A percentile compares a stretch with the other conserved stretches of the same genome.
phyloP scores from a whole-genome alignment of 1,284 basidiomycete species.

The Trametes sp. region DNA sequence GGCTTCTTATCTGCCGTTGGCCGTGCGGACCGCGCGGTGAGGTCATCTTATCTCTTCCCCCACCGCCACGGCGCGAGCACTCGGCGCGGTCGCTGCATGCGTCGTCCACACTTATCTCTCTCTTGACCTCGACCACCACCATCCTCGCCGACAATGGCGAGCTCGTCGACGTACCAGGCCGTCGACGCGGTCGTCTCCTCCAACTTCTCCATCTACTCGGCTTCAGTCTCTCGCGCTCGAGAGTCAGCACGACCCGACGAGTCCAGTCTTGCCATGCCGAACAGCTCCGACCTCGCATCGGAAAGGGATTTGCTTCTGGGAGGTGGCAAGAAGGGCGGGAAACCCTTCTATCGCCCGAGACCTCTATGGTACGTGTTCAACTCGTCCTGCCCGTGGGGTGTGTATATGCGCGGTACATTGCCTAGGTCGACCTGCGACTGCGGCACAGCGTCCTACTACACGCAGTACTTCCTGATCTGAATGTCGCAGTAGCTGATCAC shows the following conservation, averaged over 20 bases:
- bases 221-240: conserved; percentile 36
- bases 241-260: conserved; percentile 9
- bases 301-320: conserved; percentile 46
- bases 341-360: conserved; percentile 71
- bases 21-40: conserved; percentile 18
- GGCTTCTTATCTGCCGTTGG: conserved; percentile 4
- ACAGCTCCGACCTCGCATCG: conserved; percentile 22
- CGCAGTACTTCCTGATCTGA: not conserved
- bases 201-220: conserved; percentile 37
- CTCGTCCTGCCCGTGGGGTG: not conserved
- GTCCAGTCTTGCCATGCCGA: not conserved
- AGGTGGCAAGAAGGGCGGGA: conserved; percentile 44
- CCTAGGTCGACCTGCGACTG: not conserved
- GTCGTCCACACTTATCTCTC: conserved; percentile 8
- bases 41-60: conserved; percentile 27
- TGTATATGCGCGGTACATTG: not conserved
- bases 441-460: not conserved
- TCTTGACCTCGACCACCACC: conserved; percentile 11
- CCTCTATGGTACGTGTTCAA: conserved; percentile 60
- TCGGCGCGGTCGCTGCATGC: conserved; percentile 13
- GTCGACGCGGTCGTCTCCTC: conserved; percentile 39
- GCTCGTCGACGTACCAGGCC: conserved; percentile 35
- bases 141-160: conserved; percentile 29
- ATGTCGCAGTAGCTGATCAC: not conserved
- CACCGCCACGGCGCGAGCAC: conserved; percentile 16